Percentiles rank a stretch among this genome's conserved stretches.
Evolutionary conservation across 2,329 filamentous ascomycete species (phyloP).

Genomic region (Hawksworthiomyces lignivorus): DNA sequence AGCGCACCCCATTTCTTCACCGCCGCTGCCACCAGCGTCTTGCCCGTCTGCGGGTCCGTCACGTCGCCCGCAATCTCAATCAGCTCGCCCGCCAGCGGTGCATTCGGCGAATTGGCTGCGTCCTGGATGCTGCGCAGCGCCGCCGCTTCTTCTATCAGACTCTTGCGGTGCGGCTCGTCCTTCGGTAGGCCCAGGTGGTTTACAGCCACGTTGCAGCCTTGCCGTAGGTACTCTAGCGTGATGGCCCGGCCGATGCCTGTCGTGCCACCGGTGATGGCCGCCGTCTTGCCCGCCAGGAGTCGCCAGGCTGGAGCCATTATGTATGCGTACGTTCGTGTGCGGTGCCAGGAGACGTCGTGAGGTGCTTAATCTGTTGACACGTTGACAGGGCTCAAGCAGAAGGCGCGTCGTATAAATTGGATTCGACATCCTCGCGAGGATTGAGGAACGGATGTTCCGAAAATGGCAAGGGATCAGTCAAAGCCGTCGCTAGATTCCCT

Average conservation of each 20-base stretch:
- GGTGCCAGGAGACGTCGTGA: no score
- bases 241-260: slow-evolving; percentile 86
- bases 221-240: slow-evolving; percentile 66
- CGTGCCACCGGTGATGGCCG: slow-evolving; percentile 78
- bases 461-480: no score
- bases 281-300: slow-evolving; percentile 60
- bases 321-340: no score
- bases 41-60: slow-evolving; percentile 62
- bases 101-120: no score
- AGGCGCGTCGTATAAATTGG: no score
- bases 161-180: slow-evolving; percentile 44
- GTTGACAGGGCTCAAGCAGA: no score
- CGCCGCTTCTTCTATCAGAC: slow-evolving; percentile 44
- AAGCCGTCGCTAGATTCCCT: no score
- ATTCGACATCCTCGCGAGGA: no score
- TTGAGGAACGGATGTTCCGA: no score
- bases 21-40: slow-evolving; percentile 48
- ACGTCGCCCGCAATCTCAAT: slow-evolving; percentile 72
- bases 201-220: slow-evolving; percentile 71
- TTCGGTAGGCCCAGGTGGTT: slow-evolving; percentile 63
- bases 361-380: no score
- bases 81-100: slow-evolving; percentile 39
- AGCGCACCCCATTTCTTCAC: slow-evolving; percentile 33
- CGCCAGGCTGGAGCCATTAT: slow-evolving; percentile 2
- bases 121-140: slow-evolving; percentile 34